These are phyloP conservation scores for Euptelea pleiosperma DNA, from an alignment of 164 flowering plant genomes.

Conservation along the genomic window DNA sequence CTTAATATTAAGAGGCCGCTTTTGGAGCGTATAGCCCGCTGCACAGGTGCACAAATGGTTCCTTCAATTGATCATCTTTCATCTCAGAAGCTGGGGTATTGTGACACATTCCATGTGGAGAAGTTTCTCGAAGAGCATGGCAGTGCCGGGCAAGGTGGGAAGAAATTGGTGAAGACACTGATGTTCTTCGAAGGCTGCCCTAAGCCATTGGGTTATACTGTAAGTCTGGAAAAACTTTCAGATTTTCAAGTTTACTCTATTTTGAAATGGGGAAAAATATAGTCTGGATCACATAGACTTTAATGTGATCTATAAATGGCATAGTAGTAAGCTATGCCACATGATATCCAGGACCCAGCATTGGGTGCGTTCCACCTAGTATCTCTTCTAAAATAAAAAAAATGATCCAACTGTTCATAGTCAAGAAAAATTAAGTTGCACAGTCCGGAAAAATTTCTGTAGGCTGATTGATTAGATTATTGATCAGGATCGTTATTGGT, in stretches of 20 bases:
- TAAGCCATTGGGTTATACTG: conserved; percentile 86
- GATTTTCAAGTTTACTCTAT: neutral
- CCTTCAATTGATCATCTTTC: conserved; percentile 91
- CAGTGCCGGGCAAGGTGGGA: conserved; percentile 77
- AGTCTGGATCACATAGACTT: neutral
- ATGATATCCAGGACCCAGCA: no score
- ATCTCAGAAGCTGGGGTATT: conserved; percentile 70
- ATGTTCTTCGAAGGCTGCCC: conserved; percentile 98
- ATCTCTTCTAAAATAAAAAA: no score
- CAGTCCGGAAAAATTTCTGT: neutral
- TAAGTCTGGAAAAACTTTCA: conserved; percentile 37
- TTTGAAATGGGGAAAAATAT: neutral
- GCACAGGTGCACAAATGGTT: conserved; percentile 86
- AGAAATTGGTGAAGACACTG: conserved; percentile 71
- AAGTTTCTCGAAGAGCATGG: conserved; percentile 80
- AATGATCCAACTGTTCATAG: no score
- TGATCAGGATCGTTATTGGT: neutral
- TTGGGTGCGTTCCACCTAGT: no score
- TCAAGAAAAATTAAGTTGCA: neutral
- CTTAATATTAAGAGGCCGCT: conserved; percentile 87
- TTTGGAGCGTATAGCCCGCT: conserved; percentile 92
- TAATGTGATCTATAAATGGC: no score
- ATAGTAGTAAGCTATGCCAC: no score
- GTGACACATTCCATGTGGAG: conserved; percentile 78
- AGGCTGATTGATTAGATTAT: neutral